Percentiles rank a stretch among this genome's conserved stretches.
Conservation (phyloP, 163 green algal species). For the Picocystis sp. region DNA sequence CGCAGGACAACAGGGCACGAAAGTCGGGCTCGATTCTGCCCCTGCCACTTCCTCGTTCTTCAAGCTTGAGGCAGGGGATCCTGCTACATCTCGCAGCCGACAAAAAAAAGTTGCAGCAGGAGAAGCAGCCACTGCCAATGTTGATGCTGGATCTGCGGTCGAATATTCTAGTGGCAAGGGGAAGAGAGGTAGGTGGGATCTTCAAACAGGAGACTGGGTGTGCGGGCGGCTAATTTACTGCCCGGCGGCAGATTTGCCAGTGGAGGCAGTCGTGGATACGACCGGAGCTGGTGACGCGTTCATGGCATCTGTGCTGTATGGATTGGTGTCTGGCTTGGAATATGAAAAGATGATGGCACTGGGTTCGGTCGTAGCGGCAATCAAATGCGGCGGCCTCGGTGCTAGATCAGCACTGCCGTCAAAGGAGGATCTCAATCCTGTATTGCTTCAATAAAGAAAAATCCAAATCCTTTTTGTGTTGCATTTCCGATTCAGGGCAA, state of each 20-base stretch:
- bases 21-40: too few relatives aligned
- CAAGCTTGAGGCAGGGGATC: too few relatives aligned
- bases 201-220: conserved; percentile 1
- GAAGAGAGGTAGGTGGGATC: neutral
- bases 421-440: conserved; percentile 13
- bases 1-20: too few relatives aligned
- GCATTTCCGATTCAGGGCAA: too few relatives aligned
- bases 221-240: conserved; percentile 25
- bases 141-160: conserved; percentile 22
- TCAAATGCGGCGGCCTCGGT: conserved; percentile 64
- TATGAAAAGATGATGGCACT: conserved; percentile 30
- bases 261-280: conserved; percentile 51
- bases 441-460: conserved; percentile 18
- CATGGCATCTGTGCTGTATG: conserved; percentile 59
- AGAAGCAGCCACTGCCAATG: conserved; percentile 38
- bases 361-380: conserved; percentile 50
- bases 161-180: conserved; percentile 16
- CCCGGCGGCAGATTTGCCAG: conserved; percentile 15
- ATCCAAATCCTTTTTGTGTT: too few relatives aligned
- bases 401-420: conserved; percentile 49
- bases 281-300: conserved; percentile 76
- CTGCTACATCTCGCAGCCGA: too few relatives aligned
- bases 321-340: conserved; percentile 33
- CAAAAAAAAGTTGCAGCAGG: conserved; percentile 9
- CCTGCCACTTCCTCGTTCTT: too few relatives aligned